Conservation (phyloP, 2,329 filamentous ascomycete species). For the Claviceps maximensis region DNA sequence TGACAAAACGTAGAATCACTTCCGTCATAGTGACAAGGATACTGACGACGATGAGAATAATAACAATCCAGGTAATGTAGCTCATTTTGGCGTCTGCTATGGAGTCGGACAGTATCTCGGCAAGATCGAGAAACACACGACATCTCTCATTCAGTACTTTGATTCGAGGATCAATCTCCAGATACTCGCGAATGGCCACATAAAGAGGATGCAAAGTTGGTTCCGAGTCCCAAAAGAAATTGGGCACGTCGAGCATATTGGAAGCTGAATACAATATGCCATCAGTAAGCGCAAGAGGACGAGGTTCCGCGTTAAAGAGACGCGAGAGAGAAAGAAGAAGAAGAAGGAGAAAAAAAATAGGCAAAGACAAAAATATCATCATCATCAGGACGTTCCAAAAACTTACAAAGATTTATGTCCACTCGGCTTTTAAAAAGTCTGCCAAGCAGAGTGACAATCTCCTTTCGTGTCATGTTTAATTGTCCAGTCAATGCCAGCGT, state of each 20-base stretch:
- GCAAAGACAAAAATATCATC: too few relatives aligned
- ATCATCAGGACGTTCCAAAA: background rate
- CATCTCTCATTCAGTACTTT: constrained; percentile 96
- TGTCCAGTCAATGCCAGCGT: constrained; percentile 78
- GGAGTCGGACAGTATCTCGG: constrained; percentile 84
- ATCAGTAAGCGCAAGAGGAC: background rate
- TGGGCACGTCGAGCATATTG: constrained; percentile 90
- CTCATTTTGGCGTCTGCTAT: constrained; percentile 95
- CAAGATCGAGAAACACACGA: constrained; percentile 88
- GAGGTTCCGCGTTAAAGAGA: background rate
- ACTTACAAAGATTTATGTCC: constrained; percentile 91
- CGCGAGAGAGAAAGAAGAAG: background rate
- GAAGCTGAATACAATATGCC: constrained; percentile 44
- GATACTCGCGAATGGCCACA: constrained; percentile 85
- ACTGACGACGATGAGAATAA: constrained; percentile 79
- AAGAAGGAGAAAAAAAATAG: too few relatives aligned
- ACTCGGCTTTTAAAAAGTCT: constrained; percentile 86
- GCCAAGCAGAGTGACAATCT: constrained; percentile 86
- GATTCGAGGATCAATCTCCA: constrained; percentile 92
- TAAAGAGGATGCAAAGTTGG: constrained; percentile 92
- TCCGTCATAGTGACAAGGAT: constrained; percentile 87
- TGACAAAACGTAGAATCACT: constrained; percentile 72
- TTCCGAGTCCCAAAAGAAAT: constrained; percentile 98
- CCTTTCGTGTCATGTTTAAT: constrained; percentile 78
- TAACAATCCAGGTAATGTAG: constrained; percentile 94